Evolutionary conservation across 78 protist species (phyloP), one percentile per base, ranked within the genome.

Genomic region (Bigelowiella natans): DNA sequence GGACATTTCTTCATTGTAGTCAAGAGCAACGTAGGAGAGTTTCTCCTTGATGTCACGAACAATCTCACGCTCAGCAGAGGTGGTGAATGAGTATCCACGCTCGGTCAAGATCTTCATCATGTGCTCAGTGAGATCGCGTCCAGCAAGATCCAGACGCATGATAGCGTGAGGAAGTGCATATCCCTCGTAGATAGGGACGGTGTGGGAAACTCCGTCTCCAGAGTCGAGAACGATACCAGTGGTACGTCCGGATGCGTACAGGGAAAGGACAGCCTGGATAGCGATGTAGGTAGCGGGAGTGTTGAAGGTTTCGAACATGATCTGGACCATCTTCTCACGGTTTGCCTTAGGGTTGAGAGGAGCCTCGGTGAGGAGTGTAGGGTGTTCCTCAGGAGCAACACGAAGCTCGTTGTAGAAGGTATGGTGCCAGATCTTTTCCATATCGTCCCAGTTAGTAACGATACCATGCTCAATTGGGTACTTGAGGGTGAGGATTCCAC

Each of bases 381-480:
- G 97, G 83, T 95, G 98, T 91, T 97, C 98, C 92, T 96, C 97
- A 39, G 99, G 98, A 30, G 94, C 96, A 0, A 96, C 97, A 29
- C 98, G 94, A 28, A 98, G 96, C 93, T 96, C 98, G 93, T 95
- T 96, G 93, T 94, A 96, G 95, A 97, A 96, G 39, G 98, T 95
- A 95, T 98, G 98, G 90, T n/a, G n/a, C n/a, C n/a, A n/a, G n/a
- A n/a, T n/a, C n/a, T n/a, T n/a, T n/a, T n/a, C n/a, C 98, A 98
- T 97, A 93, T 96, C 97, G 89, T 96, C 99, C 99, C 99, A 98
- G 96, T 97, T 95, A 90, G 95, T 94, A 31, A 98, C 97, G 94
- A 98, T 93, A 36, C 99, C 99, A 96, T 97, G 98, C 94, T 96
- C 98, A 39, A 98, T 96, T 85, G 99, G 99, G 94, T 95, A 96